Conservation (phyloP, 1,284 basidiomycete species). For the Fistulina hepatica region DNA sequence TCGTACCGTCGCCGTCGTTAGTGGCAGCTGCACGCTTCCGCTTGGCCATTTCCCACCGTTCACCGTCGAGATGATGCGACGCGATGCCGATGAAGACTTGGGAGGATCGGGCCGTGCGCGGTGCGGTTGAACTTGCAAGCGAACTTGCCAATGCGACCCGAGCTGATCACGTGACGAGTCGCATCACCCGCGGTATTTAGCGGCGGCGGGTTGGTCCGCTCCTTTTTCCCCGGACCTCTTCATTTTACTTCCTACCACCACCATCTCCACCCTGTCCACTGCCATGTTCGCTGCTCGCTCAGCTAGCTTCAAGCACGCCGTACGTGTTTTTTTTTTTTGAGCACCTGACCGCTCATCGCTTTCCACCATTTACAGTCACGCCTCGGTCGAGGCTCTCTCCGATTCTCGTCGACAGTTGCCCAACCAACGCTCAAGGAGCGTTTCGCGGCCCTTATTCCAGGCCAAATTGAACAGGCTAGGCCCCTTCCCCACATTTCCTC, state of each 20-base stretch:
- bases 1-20: too few species aligned
- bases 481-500: conserved; percentile 1
- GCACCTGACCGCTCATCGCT: conserved; percentile 17
- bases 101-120: not conserved
- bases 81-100: not conserved
- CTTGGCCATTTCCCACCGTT: conserved; percentile 14
- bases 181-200: too few species aligned
- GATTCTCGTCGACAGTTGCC: conserved; percentile 55
- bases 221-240: too few species aligned
- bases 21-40: conserved; percentile 5
- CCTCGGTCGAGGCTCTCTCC: conserved; percentile 31
- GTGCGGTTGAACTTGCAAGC: too few species aligned
- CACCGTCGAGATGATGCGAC: conserved; percentile 13
- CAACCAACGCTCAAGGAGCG: conserved; percentile 80
- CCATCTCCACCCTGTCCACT: conserved; percentile 12
- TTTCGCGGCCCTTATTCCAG: conserved; percentile 83
- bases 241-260: conserved; percentile 9
- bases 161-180: too few species aligned
- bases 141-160: too few species aligned
- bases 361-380: conserved; percentile 28
- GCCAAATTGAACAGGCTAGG: conserved; percentile 73
- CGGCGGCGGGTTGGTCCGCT: too few species aligned
- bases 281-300: conserved; percentile 19
- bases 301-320: conserved; percentile 37
- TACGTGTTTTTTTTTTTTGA: conserved; percentile 21